Conservation (phyloP, 805 yeast genomes). For the Kodamaea kakaduensis region DNA sequence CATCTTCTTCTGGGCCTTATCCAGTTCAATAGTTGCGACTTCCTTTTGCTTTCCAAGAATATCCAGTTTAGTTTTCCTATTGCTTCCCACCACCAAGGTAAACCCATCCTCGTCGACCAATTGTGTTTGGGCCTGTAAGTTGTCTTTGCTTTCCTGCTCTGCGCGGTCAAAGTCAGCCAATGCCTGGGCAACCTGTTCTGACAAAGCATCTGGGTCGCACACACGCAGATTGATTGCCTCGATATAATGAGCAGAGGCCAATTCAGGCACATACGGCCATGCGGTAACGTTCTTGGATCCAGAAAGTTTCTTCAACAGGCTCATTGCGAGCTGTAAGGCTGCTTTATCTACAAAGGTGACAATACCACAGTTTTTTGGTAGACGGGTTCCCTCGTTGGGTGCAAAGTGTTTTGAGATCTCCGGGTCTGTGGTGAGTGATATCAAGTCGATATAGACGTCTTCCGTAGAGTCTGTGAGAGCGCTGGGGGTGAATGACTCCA, state of each 20-base stretch:
- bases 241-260: slow-evolving; percentile 44
- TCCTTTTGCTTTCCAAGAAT: slow-evolving; percentile 53
- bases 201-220: slow-evolving; percentile 49
- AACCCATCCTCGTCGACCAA: slow-evolving; percentile 92
- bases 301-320: slow-evolving; percentile 53
- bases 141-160: slow-evolving; percentile 60
- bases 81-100: slow-evolving; percentile 83
- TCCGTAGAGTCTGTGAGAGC: slow-evolving; percentile 38
- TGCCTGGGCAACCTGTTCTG: slow-evolving; percentile 53
- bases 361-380: slow-evolving; percentile 73
- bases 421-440: slow-evolving; percentile 56
- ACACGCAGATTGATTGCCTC: slow-evolving; percentile 29
- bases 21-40: slow-evolving; percentile 34
- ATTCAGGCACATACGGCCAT: slow-evolving; percentile 35
- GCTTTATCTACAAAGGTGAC: slow-evolving; percentile 71
- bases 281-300: slow-evolving; percentile 18
- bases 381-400: slow-evolving; percentile 33
- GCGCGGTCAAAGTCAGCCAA: slow-evolving; percentile 65
- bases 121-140: slow-evolving; percentile 50
- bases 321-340: slow-evolving; percentile 60
- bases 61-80: slow-evolving; percentile 75
- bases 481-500: slow-evolving; percentile 44
- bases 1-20: slow-evolving; percentile 45
- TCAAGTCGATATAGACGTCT: slow-evolving; percentile 46
- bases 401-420: slow-evolving; percentile 26